Conservation (phyloP, 768 basidiomycete genomes). For the Macrolepiota dolichaula region DNA sequence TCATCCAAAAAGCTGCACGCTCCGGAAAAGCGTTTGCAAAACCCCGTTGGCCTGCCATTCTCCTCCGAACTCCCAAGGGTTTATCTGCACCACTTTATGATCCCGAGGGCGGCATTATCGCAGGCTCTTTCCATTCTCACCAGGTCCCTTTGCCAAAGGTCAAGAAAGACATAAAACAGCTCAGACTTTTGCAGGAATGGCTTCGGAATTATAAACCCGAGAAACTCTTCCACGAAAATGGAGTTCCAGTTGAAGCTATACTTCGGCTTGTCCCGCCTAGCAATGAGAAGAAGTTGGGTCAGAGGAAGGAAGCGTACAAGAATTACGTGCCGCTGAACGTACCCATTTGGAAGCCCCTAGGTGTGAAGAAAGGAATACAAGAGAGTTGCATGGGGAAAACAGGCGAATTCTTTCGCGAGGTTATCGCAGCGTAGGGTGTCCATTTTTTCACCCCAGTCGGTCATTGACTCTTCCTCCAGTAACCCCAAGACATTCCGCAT, state of each 20-base stretch:
- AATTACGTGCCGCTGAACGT: slow-evolving; percentile 57
- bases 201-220: slow-evolving; percentile 65
- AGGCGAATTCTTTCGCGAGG: slow-evolving; percentile 53
- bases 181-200: slow-evolving; percentile 66
- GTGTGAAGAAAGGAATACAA: slow-evolving; percentile 50
- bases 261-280: slow-evolving; percentile 53
- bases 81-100: slow-evolving; percentile 66
- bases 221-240: slow-evolving; percentile 60
- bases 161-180: slow-evolving; percentile 61
- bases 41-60: slow-evolving; percentile 88
- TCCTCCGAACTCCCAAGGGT: slow-evolving; percentile 86
- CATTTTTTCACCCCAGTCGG: background rate
- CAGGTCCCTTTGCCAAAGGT: slow-evolving; percentile 84
- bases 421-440: slow-evolving; percentile 46
- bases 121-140: slow-evolving; percentile 82
- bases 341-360: slow-evolving; percentile 61
- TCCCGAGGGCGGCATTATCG: slow-evolving; percentile 62
- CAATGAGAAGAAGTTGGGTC: slow-evolving; percentile 64
- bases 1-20: slow-evolving; percentile 79
- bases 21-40: slow-evolving; percentile 73
- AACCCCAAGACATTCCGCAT: slow-evolving; percentile 82
- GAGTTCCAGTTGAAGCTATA: slow-evolving; percentile 52
- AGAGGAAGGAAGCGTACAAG: slow-evolving; percentile 64
- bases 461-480: slow-evolving; percentile 24
- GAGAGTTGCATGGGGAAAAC: slow-evolving; percentile 77